Conservation (phyloP, 192 early-diverging fungal species). For the Funneliformis mosseae region DNA sequence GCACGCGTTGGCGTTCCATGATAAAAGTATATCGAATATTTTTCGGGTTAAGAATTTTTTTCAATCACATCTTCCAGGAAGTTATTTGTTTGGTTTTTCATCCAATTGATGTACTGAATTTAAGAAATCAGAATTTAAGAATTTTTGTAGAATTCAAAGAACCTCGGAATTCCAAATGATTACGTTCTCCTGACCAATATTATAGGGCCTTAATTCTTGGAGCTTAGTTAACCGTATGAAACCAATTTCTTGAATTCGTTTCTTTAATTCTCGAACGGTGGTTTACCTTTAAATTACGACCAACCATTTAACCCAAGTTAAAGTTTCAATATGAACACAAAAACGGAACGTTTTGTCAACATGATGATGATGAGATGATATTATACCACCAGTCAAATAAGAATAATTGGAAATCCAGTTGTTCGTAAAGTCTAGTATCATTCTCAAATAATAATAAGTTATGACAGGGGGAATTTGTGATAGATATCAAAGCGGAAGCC, state of each 20-base stretch:
- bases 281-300: neutral
- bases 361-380: neutral
- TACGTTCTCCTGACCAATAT: neutral
- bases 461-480: neutral
- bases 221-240: neutral
- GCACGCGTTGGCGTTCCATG: neutral
- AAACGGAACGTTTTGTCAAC: neutral
- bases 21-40: neutral
- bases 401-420: neutral
- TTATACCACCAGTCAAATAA: neutral
- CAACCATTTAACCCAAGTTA: neutral
- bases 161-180: neutral
- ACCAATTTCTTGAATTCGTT: neutral
- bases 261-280: neutral
- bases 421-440: neutral
- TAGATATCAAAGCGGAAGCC: neutral
- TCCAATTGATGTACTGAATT: neutral
- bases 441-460: slow-evolving; percentile 2
- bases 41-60: neutral
- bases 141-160: neutral
- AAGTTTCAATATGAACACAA: neutral
- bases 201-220: neutral
- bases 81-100: neutral
- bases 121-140: neutral
- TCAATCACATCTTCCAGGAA: neutral